These are phyloP conservation scores for Colletotrichum sp. DNA, from an alignment of 2,329 filamentous ascomycete species.

Conservation along the genomic window DNA sequence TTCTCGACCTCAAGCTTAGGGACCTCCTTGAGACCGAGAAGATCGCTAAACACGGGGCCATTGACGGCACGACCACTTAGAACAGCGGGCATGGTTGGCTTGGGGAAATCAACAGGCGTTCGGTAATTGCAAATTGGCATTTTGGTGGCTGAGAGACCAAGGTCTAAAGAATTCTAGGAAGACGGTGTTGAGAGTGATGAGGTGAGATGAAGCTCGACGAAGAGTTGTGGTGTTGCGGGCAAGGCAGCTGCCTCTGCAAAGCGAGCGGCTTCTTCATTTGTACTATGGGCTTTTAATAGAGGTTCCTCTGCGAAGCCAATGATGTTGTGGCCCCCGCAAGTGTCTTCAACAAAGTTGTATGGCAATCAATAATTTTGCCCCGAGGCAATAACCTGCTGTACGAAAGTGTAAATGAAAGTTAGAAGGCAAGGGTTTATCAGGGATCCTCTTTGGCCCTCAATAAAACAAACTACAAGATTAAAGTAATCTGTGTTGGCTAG, in stretches of 20 bases:
- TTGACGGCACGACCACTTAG: not conserved
- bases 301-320: no score
- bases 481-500: no score
- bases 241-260: no score
- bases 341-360: no score
- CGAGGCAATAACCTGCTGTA: accelerated
- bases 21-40: not conserved
- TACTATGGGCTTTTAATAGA: accelerated
- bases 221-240: no score
- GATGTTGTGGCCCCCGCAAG: accelerated
- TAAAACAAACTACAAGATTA: no score
- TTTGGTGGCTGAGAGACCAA: not conserved
- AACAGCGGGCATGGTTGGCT: no score
- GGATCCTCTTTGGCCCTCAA: no score
- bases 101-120: accelerated
- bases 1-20: not conserved
- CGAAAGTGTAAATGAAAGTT: no score
- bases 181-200: not conserved
- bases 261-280: no score
- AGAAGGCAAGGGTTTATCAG: no score
- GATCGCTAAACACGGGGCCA: not conserved
- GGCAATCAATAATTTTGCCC: no score
- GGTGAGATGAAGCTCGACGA: not conserved
- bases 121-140: not conserved
- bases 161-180: accelerated